Conservation (phyloP, 495 filamentous ascomycete species). For the Aspergillus bridgeri region DNA sequence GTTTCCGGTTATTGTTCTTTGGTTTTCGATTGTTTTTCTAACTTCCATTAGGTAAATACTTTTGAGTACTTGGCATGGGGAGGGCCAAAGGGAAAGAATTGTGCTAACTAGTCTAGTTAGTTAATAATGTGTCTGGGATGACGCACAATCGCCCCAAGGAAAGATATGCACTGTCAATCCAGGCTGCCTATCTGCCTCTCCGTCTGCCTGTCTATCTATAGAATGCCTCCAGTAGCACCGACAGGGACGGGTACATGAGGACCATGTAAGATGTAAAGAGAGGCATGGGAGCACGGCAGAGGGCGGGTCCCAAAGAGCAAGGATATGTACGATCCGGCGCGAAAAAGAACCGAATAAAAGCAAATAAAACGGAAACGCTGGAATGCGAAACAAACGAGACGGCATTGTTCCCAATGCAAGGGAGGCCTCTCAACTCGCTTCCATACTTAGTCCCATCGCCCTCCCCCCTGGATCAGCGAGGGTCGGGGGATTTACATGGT, state of each 20-base stretch:
- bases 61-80: no score
- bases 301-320: not conserved
- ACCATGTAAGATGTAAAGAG: not conserved
- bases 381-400: not conserved
- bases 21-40: no score
- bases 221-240: no score
- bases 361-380: not conserved
- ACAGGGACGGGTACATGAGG: not conserved
- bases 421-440: not conserved
- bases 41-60: no score
- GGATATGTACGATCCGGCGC: no score
- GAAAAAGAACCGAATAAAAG: not conserved
- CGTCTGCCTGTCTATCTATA: not conserved
- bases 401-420: not conserved
- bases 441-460: not conserved
- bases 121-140: not conserved
- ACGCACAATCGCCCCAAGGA: no score
- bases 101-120: no score
- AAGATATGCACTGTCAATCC: no score
- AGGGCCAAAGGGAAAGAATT: no score
- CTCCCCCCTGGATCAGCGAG: not conserved
- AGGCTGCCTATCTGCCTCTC: not conserved
- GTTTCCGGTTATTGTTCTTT: no score
- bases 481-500: not conserved
- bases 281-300: not conserved